Conservation (phyloP, 1,284 basidiomycete genomes). For the Ustilago tritici region DNA sequence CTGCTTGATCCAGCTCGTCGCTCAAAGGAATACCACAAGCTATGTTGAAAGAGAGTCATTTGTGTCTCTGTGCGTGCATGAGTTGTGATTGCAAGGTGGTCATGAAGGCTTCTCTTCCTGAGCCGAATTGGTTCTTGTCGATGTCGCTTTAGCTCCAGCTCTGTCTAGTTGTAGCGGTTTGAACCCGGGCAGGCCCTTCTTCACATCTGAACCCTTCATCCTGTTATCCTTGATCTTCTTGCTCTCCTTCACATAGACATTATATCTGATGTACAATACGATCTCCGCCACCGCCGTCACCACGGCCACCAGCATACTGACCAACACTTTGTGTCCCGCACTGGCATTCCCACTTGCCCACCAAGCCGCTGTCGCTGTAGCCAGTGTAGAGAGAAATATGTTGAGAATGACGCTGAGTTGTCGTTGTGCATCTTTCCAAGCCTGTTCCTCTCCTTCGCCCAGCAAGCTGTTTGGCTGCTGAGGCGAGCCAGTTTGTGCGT, state of each 20-base stretch:
- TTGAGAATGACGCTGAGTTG: slow-evolving; percentile 45
- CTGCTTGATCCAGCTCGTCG: not conserved
- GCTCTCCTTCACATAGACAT: slow-evolving; percentile 35
- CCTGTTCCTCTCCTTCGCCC: slow-evolving; percentile 22
- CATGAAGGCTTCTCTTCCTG: slow-evolving; percentile 18
- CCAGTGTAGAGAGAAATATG: slow-evolving; percentile 38
- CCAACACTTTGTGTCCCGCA: slow-evolving; percentile 25
- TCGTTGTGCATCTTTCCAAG: slow-evolving; percentile 39
- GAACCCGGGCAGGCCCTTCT: slow-evolving; percentile 11
- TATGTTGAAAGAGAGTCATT: not conserved
- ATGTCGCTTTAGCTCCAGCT: not conserved
- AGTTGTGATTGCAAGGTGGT: slow-evolving; percentile 1
- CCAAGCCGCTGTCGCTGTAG: slow-evolving; percentile 44
- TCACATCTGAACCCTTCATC: slow-evolving; percentile 39
- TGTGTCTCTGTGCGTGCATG: not conserved
- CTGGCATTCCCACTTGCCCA: slow-evolving; percentile 37
- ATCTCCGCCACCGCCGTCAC: slow-evolving; percentile 40
- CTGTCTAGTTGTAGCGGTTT: slow-evolving; percentile 24
- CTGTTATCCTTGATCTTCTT: slow-evolving; percentile 17
- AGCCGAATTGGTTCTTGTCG: not conserved
- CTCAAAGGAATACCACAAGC: not conserved
- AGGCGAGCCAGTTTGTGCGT: slow-evolving; percentile 7
- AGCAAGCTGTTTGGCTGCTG: not conserved
- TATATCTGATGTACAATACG: slow-evolving; percentile 46
- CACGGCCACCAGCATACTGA: slow-evolving; percentile 29